A percentile compares a stretch with the other conserved stretches of the same genome.
Conservation (phyloP, 805 yeast species). For the Wickerhamomyces bisporus region DNA sequence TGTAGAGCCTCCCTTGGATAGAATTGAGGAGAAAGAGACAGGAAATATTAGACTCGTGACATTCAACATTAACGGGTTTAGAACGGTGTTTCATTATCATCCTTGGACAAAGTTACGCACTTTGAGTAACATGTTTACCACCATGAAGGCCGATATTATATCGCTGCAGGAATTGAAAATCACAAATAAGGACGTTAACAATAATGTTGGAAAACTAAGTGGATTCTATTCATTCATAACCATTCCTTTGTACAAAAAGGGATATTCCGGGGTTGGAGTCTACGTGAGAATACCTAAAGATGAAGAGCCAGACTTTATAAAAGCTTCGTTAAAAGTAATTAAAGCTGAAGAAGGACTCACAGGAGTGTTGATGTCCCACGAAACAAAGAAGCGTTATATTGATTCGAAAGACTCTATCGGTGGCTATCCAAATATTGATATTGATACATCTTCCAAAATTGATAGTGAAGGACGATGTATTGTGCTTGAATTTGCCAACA, state of each 20-base stretch:
- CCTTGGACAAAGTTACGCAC: conserved; percentile 66
- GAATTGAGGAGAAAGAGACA: conserved; percentile 2
- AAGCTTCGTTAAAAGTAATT: conserved; percentile 43
- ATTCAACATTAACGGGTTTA: conserved; percentile 81
- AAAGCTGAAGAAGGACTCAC: conserved; percentile 92
- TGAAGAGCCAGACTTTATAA: conserved; percentile 34
- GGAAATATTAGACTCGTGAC: conserved; percentile 45
- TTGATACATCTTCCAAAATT: conserved; percentile 37
- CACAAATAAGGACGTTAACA: conserved; percentile 42
- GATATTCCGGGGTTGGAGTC: conserved; percentile 90
- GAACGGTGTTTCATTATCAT: conserved; percentile 73
- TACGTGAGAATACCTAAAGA: conserved; percentile 53
- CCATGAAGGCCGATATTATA: conserved; percentile 67
- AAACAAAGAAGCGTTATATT: conserved; percentile 13
- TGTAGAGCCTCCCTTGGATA: conserved; percentile 2
- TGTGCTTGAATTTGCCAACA: conserved; percentile 62
- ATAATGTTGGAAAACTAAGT: conserved; percentile 44
- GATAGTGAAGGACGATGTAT: conserved; percentile 87
- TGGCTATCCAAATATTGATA: conserved; percentile 52
- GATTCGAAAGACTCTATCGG: conserved; percentile 46
- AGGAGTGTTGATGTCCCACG: conserved; percentile 41
- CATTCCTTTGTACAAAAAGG: conserved; percentile 63
- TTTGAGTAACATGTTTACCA: conserved; percentile 38
- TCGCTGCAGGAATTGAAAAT: conserved; percentile 84
- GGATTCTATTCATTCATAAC: conserved; percentile 64